Percentiles rank a stretch among this genome's conserved stretches.
Conservation (phyloP, 352 stramenopile genomes). For the Globisporangium spinosum region DNA sequence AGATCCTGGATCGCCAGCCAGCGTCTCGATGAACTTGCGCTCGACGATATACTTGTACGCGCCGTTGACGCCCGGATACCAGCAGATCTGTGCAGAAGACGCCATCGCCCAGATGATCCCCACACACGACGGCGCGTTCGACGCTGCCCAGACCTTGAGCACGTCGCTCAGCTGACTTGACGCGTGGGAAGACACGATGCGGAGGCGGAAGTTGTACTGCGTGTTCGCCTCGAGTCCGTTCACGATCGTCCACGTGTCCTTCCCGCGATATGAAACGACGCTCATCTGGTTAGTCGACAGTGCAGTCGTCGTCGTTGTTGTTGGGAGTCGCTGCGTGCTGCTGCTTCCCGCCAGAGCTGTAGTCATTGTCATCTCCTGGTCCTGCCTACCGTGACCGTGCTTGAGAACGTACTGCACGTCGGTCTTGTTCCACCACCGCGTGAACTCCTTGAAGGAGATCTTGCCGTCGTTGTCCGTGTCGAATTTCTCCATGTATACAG, state of each 20-base stretch:
- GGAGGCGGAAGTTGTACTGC: conserved; percentile 80
- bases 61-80: conserved; percentile 73
- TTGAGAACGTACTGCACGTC: conserved; percentile 87
- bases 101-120: conserved; percentile 53
- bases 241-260: conserved; percentile 36
- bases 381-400: conserved; percentile 33
- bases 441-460: conserved; percentile 88
- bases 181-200: conserved; percentile 68
- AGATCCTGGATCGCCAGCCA: conserved; percentile 20
- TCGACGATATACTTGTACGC: conserved; percentile 75
- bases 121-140: conserved; percentile 47
- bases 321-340: conserved; percentile 5
- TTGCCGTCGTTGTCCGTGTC: conserved; percentile 77
- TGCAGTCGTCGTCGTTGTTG: conserved; percentile 11
- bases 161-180: conserved; percentile 75
- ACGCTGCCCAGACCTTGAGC: conserved; percentile 66
- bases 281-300: conserved; percentile 37
- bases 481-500: conserved; percentile 81
- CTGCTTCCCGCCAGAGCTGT: neutral
- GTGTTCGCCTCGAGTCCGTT: conserved; percentile 81
- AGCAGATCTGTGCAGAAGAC: conserved; percentile 62
- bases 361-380: neutral
- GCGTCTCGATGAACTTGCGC: conserved; percentile 62
- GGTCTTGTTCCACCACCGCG: conserved; percentile 80
- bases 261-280: conserved; percentile 73